These are phyloP conservation scores for Mediolabrus comicus DNA, from an alignment of 108 stramenopile species.

Conservation along the genomic window DNA sequence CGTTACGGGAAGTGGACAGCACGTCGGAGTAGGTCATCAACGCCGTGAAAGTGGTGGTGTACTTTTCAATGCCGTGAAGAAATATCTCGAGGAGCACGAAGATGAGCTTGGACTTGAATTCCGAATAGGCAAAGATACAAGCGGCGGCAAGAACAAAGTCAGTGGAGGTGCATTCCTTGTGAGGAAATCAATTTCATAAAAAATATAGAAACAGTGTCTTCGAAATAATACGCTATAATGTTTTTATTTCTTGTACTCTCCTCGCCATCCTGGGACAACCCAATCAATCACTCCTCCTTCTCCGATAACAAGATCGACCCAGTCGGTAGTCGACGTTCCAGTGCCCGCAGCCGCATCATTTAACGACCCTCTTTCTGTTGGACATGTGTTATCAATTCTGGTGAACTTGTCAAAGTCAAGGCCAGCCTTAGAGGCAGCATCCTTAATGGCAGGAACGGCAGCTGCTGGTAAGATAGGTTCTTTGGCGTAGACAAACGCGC, in stretches of 20 bases:
- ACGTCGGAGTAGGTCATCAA: constrained; percentile 44
- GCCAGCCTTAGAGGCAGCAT: constrained; percentile 77
- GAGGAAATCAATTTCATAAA: constrained; percentile 5
- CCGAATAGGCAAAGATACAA: constrained; percentile 29
- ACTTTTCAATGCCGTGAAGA: constrained; percentile 43
- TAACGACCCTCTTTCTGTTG: constrained; percentile 35
- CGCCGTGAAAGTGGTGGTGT: constrained; percentile 43
- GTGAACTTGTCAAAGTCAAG: constrained; percentile 72
- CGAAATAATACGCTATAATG: not conserved
- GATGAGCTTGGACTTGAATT: constrained; percentile 34
- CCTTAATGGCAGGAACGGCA: constrained; percentile 76
- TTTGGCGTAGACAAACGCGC: constrained; percentile 90
- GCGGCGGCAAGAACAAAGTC: constrained; percentile 28
- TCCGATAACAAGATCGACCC: constrained; percentile 79
- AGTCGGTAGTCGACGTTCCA: constrained; percentile 82
- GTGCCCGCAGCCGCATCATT: constrained; percentile 78
- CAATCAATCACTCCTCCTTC: constrained; percentile 88
- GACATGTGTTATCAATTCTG: constrained; percentile 67
- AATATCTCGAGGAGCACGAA: constrained; percentile 32
- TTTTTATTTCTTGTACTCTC: constrained; percentile 70
- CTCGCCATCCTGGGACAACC: constrained; percentile 87
- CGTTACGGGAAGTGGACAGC: constrained; percentile 38
- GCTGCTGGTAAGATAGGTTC: constrained; percentile 70
- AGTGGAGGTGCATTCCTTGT: constrained; percentile 46
- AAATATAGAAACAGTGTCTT: not conserved